Percentiles rank a stretch among this genome's conserved stretches.
These are phyloP conservation scores for Lupinus albus DNA, from an alignment of 306 rosid genomes.

Conservation along the genomic window DNA sequence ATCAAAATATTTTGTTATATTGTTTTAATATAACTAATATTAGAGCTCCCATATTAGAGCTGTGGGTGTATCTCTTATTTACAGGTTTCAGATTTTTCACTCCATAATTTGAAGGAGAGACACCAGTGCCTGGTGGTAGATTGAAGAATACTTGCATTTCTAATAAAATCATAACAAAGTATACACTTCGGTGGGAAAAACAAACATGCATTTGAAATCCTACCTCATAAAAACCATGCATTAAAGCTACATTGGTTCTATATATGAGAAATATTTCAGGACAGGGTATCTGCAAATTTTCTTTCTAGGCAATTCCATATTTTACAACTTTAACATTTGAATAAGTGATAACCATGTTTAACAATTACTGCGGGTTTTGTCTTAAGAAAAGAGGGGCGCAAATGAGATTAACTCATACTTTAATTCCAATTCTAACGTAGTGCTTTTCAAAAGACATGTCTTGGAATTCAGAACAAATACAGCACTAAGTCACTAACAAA, in stretches of 20 bases:
- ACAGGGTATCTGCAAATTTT: background rate
- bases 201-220: too few species aligned
- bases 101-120: too few species aligned
- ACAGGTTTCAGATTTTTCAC: too few species aligned
- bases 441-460: too few species aligned
- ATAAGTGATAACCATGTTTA: background rate
- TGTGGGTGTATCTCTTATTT: too few species aligned
- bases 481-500: background rate
- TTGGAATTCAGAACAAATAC: background rate
- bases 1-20: too few species aligned
- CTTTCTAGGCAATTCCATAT: background rate
- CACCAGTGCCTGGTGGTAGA: too few species aligned
- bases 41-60: too few species aligned
- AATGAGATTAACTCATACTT: background rate
- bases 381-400: background rate
- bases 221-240: background rate
- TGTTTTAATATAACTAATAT: too few species aligned
- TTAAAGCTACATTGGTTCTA: background rate
- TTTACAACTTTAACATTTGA: background rate
- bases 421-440: too few species aligned
- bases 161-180: background rate
- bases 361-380: background rate
- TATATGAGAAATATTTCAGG: background rate
- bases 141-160: too few species aligned
- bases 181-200: too few species aligned